Evolutionary conservation across 2,329 filamentous ascomycete genomes (phyloP).

Genomic region (Sporothrix globosa): DNA sequence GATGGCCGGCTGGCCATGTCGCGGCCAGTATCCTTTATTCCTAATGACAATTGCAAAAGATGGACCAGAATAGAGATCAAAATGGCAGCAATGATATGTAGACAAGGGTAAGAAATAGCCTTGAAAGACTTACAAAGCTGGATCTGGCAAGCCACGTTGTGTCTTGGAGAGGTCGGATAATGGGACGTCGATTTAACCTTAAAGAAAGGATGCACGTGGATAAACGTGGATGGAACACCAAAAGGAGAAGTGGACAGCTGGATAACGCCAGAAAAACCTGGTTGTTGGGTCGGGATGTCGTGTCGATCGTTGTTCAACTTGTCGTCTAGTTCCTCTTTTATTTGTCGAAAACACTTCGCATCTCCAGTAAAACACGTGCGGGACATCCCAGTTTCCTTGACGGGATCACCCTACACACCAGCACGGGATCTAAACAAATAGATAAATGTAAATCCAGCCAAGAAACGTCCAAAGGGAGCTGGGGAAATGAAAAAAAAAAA

Average conservation of each 20-base stretch:
- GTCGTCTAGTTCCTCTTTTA: not conserved
- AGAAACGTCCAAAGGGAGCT: not conserved
- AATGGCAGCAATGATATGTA: no score
- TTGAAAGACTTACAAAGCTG: no score
- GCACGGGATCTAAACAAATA: slow-evolving; percentile 6
- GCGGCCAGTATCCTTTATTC: no score
- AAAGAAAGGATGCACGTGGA: not conserved
- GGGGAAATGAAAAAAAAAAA: no score
- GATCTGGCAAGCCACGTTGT: no score
- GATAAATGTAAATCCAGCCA: not conserved
- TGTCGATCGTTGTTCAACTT: not conserved
- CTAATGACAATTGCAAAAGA: no score
- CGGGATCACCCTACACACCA: not conserved
- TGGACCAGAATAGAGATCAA: no score
- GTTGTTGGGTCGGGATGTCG: not conserved
- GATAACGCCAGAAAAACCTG: not conserved
- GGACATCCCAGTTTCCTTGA: no score
- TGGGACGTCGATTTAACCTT: not conserved
- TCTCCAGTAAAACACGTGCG: slow-evolving; percentile 26
- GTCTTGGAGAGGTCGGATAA: not conserved
- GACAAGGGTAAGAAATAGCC: no score
- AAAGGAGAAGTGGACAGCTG: not conserved
- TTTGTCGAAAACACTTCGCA: not conserved
- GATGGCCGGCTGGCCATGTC: no score
- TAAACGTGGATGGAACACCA: not conserved